Percentiles rank a stretch among this genome's conserved stretches.
phyloP scores from a whole-genome alignment of 1,284 basidiomycete genomes.

The Sanghuangporus baumii region DNA sequence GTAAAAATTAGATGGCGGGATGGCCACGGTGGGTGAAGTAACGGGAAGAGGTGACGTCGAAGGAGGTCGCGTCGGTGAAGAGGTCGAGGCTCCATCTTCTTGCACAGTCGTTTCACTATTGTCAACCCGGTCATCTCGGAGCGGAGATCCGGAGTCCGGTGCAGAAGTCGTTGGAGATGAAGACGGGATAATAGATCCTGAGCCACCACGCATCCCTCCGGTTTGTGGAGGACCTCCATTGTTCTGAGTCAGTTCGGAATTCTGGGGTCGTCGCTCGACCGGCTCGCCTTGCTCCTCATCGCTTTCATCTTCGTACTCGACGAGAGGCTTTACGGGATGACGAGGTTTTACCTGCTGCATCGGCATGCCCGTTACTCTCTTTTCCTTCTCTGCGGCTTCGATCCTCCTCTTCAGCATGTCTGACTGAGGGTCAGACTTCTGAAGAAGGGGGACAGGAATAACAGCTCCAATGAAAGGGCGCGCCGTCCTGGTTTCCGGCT shows the following conservation, averaged over 20 bases:
- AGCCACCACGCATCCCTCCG: not conserved
- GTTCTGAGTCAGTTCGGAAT: not conserved
- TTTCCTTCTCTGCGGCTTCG: conserved; percentile 32
- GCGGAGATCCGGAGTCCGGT: not conserved
- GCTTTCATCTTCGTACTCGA: conserved; percentile 14
- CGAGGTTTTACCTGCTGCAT: conserved; percentile 9
- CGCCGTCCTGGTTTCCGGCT: conserved; percentile 30
- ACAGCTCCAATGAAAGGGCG: conserved; percentile 60
- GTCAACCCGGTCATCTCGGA: not conserved
- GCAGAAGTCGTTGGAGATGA: not conserved
- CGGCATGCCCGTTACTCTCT: conserved; percentile 19
- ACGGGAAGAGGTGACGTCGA: conserved; percentile 19
- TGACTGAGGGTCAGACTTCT: conserved; percentile 52
- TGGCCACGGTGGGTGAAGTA: conserved; percentile 23
- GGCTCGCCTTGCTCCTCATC: conserved; percentile 16
- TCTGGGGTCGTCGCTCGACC: not conserved
- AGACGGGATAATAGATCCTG: not conserved
- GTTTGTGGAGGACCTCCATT: not conserved
- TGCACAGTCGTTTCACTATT: not conserved
- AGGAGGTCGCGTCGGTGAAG: conserved; percentile 20
- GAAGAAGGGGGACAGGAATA: conserved; percentile 41
- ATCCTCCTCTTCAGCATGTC: conserved; percentile 57
- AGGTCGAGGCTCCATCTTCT: conserved; percentile 14
- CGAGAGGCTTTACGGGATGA: conserved; percentile 5
- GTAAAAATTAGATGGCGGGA: conserved; percentile 45